Evolutionary conservation across 2,329 filamentous ascomycete genomes (phyloP).

Genomic region (Colletotrichum destructivum): DNA sequence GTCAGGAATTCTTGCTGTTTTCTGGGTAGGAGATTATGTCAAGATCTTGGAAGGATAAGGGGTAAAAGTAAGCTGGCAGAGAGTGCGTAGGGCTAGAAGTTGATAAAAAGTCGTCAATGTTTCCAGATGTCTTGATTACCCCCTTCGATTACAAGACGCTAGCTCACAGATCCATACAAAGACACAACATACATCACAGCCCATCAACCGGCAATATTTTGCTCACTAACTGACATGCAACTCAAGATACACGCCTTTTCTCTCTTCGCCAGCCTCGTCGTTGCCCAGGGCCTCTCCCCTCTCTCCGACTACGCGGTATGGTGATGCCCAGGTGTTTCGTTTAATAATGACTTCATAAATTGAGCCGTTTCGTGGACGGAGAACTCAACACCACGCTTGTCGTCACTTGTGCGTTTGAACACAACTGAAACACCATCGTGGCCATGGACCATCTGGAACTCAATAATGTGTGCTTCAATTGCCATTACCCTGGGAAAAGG

Average conservation of each 20-base stretch:
- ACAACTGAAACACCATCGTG: not conserved
- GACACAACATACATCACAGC: not conserved
- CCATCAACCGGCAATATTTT: not conserved
- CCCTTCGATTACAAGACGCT: conserved; percentile 14
- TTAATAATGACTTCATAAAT: no score
- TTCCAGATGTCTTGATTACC: conserved; percentile 25
- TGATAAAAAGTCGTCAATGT: conserved; percentile 26
- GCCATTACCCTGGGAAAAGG: not conserved
- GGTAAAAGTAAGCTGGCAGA: not conserved
- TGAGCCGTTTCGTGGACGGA: not conserved
- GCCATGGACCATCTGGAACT: no score
- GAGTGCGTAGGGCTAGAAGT: not conserved
- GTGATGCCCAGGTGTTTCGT: not conserved
- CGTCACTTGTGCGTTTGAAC: not conserved
- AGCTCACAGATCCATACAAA: not conserved
- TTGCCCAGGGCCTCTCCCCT: conserved; percentile 42
- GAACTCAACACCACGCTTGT: not conserved
- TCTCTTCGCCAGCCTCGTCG: conserved; percentile 44
- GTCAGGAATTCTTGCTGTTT: no score
- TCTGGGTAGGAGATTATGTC: not conserved
- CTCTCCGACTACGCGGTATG: conserved; percentile 35
- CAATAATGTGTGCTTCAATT: not conserved
- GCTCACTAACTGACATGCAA: conserved; percentile 45
- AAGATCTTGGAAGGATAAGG: not conserved
- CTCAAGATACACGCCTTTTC: conserved; percentile 43